Conservation (phyloP, 164 flowering plant genomes). For the Vitis vinifera region DNA sequence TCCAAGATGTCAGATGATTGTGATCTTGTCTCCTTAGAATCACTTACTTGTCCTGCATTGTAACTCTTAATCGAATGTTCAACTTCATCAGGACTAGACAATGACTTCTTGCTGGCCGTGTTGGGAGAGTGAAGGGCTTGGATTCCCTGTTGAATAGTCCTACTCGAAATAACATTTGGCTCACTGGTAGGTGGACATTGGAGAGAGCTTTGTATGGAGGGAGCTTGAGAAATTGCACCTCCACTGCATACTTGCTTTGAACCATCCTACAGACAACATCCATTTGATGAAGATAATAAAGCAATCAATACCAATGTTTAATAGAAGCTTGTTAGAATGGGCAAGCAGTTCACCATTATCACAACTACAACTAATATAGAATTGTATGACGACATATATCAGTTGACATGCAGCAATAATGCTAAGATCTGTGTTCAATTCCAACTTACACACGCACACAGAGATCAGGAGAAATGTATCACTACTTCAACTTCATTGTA, state of each 20-base stretch:
- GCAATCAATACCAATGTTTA: background rate
- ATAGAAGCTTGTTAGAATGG: background rate
- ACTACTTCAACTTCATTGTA: too few relatives aligned
- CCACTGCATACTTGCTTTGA: slow-evolving; percentile 40
- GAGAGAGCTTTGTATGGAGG: slow-evolving; percentile 10
- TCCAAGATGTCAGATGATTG: slow-evolving; percentile 63
- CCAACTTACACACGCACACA: too few relatives aligned
- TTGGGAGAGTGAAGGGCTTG: slow-evolving; percentile 21
- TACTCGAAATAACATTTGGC: slow-evolving; percentile 23
- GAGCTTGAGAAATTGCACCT: slow-evolving; percentile 24
- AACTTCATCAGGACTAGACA: slow-evolving; percentile 17
- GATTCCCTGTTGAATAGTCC: slow-evolving; percentile 22
- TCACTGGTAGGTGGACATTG: slow-evolving; percentile 22
- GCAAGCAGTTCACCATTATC: too few relatives aligned
- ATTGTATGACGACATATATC: too few relatives aligned
- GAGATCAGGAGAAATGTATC: too few relatives aligned
- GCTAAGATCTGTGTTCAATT: too few relatives aligned
- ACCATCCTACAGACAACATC: slow-evolving; percentile 54
- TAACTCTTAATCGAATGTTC: slow-evolving; percentile 20
- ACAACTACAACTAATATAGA: too few relatives aligned
- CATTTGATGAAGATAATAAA: background rate
- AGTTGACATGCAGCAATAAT: too few relatives aligned
- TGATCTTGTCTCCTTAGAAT: slow-evolving; percentile 30
- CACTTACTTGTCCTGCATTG: slow-evolving; percentile 14
- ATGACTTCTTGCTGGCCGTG: slow-evolving; percentile 13